Base-by-base conservation (phyloP, 768 basidiomycete genomes). In the Punctularia strigosozonata region DNA sequence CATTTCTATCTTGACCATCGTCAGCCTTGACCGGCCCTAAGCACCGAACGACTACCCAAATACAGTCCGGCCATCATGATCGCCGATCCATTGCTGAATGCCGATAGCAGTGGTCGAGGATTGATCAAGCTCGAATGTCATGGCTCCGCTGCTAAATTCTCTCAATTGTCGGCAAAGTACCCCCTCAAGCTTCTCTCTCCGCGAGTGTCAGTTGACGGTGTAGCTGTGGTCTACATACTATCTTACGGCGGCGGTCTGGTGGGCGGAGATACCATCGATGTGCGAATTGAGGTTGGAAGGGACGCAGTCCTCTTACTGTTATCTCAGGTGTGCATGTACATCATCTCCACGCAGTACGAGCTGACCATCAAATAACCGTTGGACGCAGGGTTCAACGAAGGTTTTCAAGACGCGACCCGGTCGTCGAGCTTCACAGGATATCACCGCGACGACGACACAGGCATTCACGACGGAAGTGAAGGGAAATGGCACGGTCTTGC, bases 221-320 rank as follows among this genome's bases (percentile, higher is more conserved):
- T 87, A 23, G 82, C 74, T 7, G 60, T 85, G 36, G 77, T 76
- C 14, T 97, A 95, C 49, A 64, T 86, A 14, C 55, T 97, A 42
- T 78, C 76, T 25, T 98, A 97, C 48, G 92, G 92, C 0, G 92
- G 92, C 8, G 92, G 92, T 3, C 68, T 98, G 7, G 84, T 98
- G 25, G 77, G 80, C 4, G 90, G 90, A 0, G 92, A 98, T 61
- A 58, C 65, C 20, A 63, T 95, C 37, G 57, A 68, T 31, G 54
- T 97, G 10, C 49, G 58, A n/a, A 73, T 82, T 18, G 58, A 75
- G 25, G 71, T 91, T 10, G 69, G 70, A 30, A 53, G 60, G 22
- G 68, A 63, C 13, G 70, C 74, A 21, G 67, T 58, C 8, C 69
- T 97, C 2, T 62, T 91, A 4, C 53, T 97, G 35, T 64, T 95